Conservation (phyloP, 108 stramenopile species). For the Fragilariopsis cylindrus region DNA sequence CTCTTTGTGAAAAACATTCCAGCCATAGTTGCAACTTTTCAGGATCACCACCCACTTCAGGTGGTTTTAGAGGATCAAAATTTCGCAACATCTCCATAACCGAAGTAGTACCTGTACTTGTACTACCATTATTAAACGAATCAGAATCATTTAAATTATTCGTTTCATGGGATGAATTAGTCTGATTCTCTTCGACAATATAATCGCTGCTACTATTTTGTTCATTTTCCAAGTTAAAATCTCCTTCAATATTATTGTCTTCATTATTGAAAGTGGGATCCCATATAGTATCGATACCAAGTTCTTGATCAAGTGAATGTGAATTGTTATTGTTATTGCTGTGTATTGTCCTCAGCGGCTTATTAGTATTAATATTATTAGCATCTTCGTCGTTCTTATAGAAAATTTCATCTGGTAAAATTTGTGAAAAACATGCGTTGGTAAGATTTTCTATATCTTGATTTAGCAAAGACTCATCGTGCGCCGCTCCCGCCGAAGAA, state of each 20-base stretch:
- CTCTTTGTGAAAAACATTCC: constrained; percentile 74
- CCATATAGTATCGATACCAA: constrained; percentile 12
- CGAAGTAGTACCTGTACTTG: constrained; percentile 1
- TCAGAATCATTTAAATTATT: background rate
- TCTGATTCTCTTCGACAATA: background rate
- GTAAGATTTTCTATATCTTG: background rate
- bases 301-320: constrained; percentile 3
- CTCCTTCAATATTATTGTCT: constrained; percentile 7
- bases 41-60: constrained; percentile 20
- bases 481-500: too few relatives aligned
- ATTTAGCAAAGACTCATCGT: background rate
- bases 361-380: background rate
- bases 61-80: constrained; percentile 23
- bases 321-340: background rate
- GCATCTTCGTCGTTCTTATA: background rate
- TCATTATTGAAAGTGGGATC: constrained; percentile 2
- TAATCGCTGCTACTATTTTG: background rate
- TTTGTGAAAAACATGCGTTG: background rate
- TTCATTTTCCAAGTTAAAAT: background rate
- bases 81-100: constrained; percentile 34
- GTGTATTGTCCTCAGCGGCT: background rate
- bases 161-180: background rate
- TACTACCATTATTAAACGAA: background rate
- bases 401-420: constrained; percentile 5
- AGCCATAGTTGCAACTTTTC: constrained; percentile 72